Conservation (phyloP, 371 early-diverging fungal genomes). For the Parasitella parasitica region DNA sequence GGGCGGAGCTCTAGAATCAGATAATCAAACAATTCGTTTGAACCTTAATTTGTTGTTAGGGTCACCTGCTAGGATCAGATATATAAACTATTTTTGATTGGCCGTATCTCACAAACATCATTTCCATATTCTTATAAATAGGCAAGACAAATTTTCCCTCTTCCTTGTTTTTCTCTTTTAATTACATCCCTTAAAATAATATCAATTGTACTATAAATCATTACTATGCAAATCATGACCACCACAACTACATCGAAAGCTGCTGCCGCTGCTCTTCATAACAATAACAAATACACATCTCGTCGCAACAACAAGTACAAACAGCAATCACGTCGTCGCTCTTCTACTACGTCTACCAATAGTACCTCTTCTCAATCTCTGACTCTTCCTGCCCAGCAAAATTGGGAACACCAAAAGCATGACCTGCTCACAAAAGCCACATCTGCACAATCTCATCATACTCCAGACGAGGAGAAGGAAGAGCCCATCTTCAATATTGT, state of each 20-base stretch:
- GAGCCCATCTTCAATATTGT: constrained; percentile 18
- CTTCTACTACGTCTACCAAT: neutral
- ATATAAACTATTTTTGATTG: constrained; percentile 19
- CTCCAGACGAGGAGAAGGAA: constrained; percentile 14
- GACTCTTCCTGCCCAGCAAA: neutral
- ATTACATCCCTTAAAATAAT: neutral
- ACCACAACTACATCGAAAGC: constrained; percentile 18
- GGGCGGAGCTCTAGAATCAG: constrained; percentile 25
- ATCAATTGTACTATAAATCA: neutral
- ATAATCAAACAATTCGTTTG: constrained; percentile 19
- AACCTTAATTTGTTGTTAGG: constrained; percentile 10
- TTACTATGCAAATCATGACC: constrained; percentile 19
- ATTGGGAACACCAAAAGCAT: constrained; percentile 3
- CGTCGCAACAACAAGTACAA: constrained; percentile 10
- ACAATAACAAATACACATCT: constrained; percentile 11
- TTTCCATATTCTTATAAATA: constrained; percentile 12
- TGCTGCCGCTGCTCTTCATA: constrained; percentile 2
- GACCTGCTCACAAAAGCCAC: neutral
- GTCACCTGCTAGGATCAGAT: constrained; percentile 31
- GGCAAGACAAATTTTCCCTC: constrained; percentile 1
- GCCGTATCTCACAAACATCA: neutral
- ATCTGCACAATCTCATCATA: constrained; percentile 2
- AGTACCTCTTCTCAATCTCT: neutral
- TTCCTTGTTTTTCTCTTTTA: neutral
- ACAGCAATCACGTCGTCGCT: constrained; percentile 7